These are phyloP conservation scores for Eucalyptus decipiens DNA, from an alignment of 345 rosid species.

Conservation along the genomic window DNA sequence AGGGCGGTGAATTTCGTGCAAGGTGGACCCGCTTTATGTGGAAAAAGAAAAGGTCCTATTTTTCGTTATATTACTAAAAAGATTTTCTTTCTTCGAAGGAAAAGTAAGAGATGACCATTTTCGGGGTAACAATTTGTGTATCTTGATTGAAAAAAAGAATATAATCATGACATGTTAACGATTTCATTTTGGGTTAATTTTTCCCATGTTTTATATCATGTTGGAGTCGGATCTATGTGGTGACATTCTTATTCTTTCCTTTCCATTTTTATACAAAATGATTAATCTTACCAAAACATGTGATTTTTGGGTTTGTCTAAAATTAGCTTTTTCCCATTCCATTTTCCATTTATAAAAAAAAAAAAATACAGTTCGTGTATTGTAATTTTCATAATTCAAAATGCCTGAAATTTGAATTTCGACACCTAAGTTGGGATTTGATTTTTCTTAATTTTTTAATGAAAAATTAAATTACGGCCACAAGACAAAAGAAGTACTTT, in stretches of 20 bases:
- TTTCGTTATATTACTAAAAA: neutral
- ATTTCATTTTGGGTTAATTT: neutral
- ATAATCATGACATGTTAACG: neutral
- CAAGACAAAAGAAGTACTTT: neutral
- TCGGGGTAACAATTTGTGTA: neutral
- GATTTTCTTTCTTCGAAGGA: neutral
- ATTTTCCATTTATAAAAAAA: neutral
- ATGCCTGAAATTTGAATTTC: neutral
- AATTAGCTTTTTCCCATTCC: neutral
- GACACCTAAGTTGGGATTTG: neutral
- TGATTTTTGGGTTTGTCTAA: neutral
- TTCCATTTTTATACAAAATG: neutral
- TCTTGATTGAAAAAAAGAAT: neutral
- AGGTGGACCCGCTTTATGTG: neutral
- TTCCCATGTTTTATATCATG: neutral
- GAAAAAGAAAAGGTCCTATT: neutral
- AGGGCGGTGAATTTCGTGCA: neutral
- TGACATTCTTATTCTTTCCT: neutral
- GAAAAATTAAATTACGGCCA: neutral
- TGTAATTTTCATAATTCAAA: neutral
- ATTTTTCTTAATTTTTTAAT: too few species aligned
- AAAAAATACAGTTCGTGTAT: neutral
- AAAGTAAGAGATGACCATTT: neutral
- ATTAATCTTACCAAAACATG: neutral
- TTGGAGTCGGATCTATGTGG: neutral